Percentiles rank a stretch among this genome's conserved stretches.
Conservation (phyloP, 2,329 filamentous ascomycete species). For the Phyllosticta paracitricarpa region DNA sequence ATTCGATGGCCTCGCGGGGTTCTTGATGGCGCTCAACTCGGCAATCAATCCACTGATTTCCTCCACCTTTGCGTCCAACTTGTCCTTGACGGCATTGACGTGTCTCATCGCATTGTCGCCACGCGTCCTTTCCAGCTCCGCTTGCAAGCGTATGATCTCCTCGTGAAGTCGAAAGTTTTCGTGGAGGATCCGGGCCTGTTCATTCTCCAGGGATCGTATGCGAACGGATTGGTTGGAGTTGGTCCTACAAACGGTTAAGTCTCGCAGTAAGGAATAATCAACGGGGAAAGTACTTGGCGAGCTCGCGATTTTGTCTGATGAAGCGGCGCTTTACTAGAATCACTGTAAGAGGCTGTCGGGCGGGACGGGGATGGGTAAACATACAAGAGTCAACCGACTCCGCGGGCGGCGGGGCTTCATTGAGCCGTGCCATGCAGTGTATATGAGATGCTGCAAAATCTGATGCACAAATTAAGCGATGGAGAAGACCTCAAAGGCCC, state of each 20-base stretch:
- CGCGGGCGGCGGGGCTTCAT: constrained; percentile 58
- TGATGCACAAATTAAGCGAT: background rate
- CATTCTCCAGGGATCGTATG: constrained; percentile 66
- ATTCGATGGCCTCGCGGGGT: constrained; percentile 2
- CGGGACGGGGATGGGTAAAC: constrained; percentile 25
- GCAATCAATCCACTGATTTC: constrained; percentile 61
- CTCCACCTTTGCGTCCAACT: constrained; percentile 61
- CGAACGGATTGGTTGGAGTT: constrained; percentile 70
- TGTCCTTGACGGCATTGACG: constrained; percentile 57
- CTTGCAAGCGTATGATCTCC: constrained; percentile 59
- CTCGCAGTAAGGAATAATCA: background rate
- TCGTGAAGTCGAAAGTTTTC: constrained; percentile 67
- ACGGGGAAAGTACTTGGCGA: constrained; percentile 43
- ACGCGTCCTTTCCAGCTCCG: constrained; percentile 53
- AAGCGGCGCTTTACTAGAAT: constrained; percentile 64
- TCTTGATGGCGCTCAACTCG: constrained; percentile 44
- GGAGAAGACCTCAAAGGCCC: background rate
- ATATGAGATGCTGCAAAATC: background rate
- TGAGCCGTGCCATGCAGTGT: constrained; percentile 63
- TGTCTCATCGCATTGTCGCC: constrained; percentile 53
- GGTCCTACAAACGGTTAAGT: constrained; percentile 35
- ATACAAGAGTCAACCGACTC: constrained; percentile 64
- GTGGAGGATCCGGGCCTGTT: constrained; percentile 63
- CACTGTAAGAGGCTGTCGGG: constrained; percentile 4
- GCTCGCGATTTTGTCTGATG: constrained; percentile 73